Evolutionary conservation across 805 yeast species (phyloP).

Genomic region (Zygosaccharomyces gambellarensis): DNA sequence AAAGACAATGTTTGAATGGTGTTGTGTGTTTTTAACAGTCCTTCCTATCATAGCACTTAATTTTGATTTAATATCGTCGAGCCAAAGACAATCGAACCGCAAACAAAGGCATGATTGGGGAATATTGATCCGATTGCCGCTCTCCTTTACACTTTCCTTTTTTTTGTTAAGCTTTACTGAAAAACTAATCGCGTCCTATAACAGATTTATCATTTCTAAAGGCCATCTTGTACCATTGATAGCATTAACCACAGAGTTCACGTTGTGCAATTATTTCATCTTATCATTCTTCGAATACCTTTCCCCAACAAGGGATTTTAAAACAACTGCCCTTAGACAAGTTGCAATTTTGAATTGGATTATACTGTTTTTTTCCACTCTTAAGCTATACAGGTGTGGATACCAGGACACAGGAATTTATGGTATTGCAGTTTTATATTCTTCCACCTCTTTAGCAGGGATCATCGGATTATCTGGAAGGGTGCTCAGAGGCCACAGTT

Average conservation of each 20-base stretch:
- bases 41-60: conserved; percentile 52
- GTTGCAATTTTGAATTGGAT: conserved; percentile 56
- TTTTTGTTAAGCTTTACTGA: conserved; percentile 36
- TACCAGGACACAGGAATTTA: conserved; percentile 49
- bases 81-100: conserved; percentile 46
- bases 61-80: conserved; percentile 43
- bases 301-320: conserved; percentile 53
- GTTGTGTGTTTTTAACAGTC: conserved; percentile 46
- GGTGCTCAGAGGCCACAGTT: conserved; percentile 4
- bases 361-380: conserved; percentile 46
- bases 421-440: conserved; percentile 42
- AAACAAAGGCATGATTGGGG: conserved; percentile 33
- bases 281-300: conserved; percentile 39
- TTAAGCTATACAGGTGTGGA: conserved; percentile 42
- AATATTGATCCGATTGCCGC: conserved; percentile 53
- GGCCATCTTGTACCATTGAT: conserved; percentile 47
- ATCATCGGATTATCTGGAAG: conserved; percentile 43
- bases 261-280: conserved; percentile 52
- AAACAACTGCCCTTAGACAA: conserved; percentile 53
- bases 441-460: conserved; percentile 44
- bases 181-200: conserved; percentile 38
- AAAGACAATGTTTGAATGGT: conserved; percentile 44
- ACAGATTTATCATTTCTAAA: conserved; percentile 50
- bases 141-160: conserved; percentile 47
- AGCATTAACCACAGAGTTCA: conserved; percentile 43